Percentiles rank a stretch among this genome's conserved stretches.
These are phyloP conservation scores for Cystobasidium ongulense DNA, from an alignment of 768 basidiomycete species.

Conservation along the genomic window DNA sequence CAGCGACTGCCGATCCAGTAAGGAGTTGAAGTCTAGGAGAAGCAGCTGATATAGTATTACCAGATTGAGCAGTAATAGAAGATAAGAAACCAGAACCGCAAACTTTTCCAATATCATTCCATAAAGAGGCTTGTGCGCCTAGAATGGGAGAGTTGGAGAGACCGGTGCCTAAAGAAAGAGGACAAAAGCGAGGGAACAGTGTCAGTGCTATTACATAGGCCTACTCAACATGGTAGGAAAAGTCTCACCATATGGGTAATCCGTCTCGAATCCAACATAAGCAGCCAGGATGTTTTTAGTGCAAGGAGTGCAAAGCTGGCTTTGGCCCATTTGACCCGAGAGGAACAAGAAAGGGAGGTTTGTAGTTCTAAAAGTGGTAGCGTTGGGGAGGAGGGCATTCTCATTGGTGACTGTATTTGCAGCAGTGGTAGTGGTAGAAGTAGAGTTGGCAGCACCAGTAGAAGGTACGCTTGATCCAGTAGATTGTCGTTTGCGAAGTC, in stretches of 20 bases:
- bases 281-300: conserved; percentile 63
- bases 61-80: conserved; percentile 33
- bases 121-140: conserved; percentile 58
- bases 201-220: neutral
- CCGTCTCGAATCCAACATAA: conserved; percentile 69
- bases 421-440: conserved; percentile 25
- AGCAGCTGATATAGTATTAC: conserved; percentile 25
- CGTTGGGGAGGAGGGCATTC: conserved; percentile 45
- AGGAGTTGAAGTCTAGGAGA: neutral
- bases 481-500: neutral
- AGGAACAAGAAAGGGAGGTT: conserved; percentile 72
- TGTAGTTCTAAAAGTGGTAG: conserved; percentile 51
- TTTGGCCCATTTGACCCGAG: conserved; percentile 50
- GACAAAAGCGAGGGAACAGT: neutral
- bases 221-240: neutral
- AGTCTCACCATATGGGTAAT: conserved; percentile 55
- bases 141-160: conserved; percentile 60
- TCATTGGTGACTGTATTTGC: conserved; percentile 41
- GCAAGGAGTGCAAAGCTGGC: conserved; percentile 69
- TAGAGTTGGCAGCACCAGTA: neutral
- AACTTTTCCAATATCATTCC: conserved; percentile 54
- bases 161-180: conserved; percentile 49
- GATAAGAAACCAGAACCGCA: conserved; percentile 57
- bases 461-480: neutral
- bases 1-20: neutral